Percentiles rank a stretch among this genome's conserved stretches.
Evolutionary conservation across 2,329 filamentous ascomycete species (phyloP).

Genomic region (Neonectria ditissima): DNA sequence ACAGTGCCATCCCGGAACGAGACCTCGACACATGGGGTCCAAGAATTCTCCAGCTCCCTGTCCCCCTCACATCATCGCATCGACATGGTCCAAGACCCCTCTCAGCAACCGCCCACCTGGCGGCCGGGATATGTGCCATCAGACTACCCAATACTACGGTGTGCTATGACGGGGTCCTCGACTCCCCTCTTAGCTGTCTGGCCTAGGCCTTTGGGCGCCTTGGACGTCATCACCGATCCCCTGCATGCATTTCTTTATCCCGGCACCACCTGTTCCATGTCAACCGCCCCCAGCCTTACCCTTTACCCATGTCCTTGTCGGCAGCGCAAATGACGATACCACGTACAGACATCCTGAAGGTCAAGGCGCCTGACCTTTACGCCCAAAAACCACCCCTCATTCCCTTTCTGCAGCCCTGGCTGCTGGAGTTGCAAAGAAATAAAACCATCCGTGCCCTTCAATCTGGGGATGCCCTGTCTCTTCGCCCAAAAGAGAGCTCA

Average conservation of each 20-base stretch:
- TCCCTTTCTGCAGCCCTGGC: slow-evolving; percentile 2
- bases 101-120: slow-evolving; percentile 19
- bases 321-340: background rate
- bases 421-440: background rate
- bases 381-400: background rate
- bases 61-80: slow-evolving; percentile 16
- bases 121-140: slow-evolving; percentile 21
- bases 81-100: slow-evolving; percentile 18
- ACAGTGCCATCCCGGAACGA: slow-evolving; percentile 49
- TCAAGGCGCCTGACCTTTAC: slow-evolving; percentile 1
- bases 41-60: slow-evolving; percentile 31
- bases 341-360: background rate
- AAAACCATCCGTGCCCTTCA: slow-evolving; percentile 20
- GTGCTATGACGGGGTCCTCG: slow-evolving; percentile 17
- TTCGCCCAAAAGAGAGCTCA: slow-evolving; percentile 1
- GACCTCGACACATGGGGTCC: slow-evolving; percentile 41
- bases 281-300: slow-evolving; percentile 21
- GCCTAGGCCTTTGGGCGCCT: slow-evolving; percentile 18
- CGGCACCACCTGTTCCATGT: slow-evolving; percentile 11
- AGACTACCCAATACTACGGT: slow-evolving; percentile 20
- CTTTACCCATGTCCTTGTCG: slow-evolving; percentile 13
- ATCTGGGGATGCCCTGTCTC: background rate
- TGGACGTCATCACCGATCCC: slow-evolving; percentile 18
- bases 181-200: slow-evolving; percentile 16
- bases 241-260: slow-evolving; percentile 15